Evolutionary conservation across 1,284 basidiomycete genomes (phyloP), one percentile per base, ranked within the genome.

Genomic region (Ustilago vetiveriae): DNA sequence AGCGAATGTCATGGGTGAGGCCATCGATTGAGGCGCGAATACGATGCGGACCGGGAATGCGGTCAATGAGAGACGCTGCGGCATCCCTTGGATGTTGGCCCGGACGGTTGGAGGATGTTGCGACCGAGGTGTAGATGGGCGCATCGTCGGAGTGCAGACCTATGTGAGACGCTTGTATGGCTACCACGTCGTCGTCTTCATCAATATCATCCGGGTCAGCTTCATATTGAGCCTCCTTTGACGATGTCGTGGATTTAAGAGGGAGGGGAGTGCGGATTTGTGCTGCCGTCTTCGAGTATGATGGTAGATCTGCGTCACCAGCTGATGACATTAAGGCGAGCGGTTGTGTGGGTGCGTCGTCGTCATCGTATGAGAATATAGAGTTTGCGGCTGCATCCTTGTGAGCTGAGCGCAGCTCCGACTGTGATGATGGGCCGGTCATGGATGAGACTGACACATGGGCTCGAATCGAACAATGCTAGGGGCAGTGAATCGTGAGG

Each of bases 221-320:
- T 24, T 83, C 83, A 67, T 77, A 84, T 26, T 79, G 69, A 2
- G 78, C 78, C 62, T 84, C 83, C 42, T 83, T 74, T 3, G 76
- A 79, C 2, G 79, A 59, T 13, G 62, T 50, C 17, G 73, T 75
- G 2, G 76, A 82, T n/a, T 73, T 75, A 27, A 80, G 43, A 13
- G 53, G 64, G 1, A 68, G 53, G 9, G 70, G 51, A 16, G 59
- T 21, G 13, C 66, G 66, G 3, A 22, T 26, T 3, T 35, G 23
- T 2, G 32, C 51, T 26, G 62, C 42, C 41, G 41, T 33, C 5
- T 16, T 50, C 7, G 55, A 58, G 23, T 65, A 65, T 6, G 50
- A 46, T 2, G 62, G 55, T 10, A 64, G 45, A 3, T 48, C 54
- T 11, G 45, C 33, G 23, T 52, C 44, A 8, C 21, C 29, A 13